Evolutionary conservation across 129 eudicot genomes (phyloP).

Genomic region (Pittosporum tobira): DNA sequence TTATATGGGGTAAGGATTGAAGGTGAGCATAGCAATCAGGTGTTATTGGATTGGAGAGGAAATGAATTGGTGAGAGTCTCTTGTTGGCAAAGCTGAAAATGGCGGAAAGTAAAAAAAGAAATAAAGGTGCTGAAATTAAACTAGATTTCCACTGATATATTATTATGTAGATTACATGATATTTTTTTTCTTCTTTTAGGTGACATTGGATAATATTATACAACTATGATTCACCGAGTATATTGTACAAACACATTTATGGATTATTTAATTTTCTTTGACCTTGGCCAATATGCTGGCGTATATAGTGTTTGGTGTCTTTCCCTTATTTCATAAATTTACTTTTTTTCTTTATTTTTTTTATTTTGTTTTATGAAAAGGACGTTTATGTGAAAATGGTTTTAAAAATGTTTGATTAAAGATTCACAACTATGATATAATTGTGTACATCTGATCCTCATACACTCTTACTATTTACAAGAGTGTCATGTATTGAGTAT

Average conservation of each 20-base stretch:
- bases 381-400: too few species aligned
- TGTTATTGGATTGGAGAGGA: slow-evolving; percentile 52
- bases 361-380: too few species aligned
- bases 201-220: background rate
- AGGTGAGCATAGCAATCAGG: slow-evolving; percentile 40
- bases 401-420: too few species aligned
- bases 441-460: too few species aligned
- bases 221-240: background rate
- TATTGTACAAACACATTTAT: background rate
- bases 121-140: too few species aligned
- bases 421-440: too few species aligned
- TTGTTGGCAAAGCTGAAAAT: slow-evolving; percentile 16
- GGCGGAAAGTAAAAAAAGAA: background rate
- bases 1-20: slow-evolving; percentile 32
- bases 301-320: too few species aligned
- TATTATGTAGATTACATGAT: background rate
- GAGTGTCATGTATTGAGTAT: too few species aligned
- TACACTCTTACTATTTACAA: too few species aligned
- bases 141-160: background rate
- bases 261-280: background rate
- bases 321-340: too few species aligned
- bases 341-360: too few species aligned
- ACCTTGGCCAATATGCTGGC: background rate
- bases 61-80: slow-evolving; percentile 35
- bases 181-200: background rate